These are phyloP conservation scores for Sporothrix mexicana DNA, from an alignment of 2,329 filamentous ascomycete species.

Conservation along the genomic window DNA sequence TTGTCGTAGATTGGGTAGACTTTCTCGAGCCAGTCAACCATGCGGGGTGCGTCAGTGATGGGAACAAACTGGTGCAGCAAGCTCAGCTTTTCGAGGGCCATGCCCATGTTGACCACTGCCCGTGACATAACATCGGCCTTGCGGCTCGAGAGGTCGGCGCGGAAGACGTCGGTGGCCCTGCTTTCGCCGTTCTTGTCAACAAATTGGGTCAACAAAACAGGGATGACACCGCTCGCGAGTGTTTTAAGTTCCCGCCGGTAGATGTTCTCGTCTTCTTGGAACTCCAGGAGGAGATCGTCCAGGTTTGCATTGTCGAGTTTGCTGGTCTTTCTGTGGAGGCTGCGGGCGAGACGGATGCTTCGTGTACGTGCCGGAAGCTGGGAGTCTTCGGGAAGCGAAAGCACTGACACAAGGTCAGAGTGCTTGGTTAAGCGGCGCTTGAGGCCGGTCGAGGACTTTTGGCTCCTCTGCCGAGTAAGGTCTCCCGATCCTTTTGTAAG, in stretches of 20 bases:
- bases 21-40: conserved; percentile 81
- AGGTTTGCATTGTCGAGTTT: conserved; percentile 71
- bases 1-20: conserved; percentile 80
- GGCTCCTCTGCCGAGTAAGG: conserved; percentile 54
- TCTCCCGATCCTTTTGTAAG: conserved; percentile 56
- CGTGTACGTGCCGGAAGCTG: conserved; percentile 64
- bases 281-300: conserved; percentile 77
- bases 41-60: conserved; percentile 69
- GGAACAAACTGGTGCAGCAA: conserved; percentile 81
- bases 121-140: conserved; percentile 72
- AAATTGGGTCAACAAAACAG: conserved; percentile 85
- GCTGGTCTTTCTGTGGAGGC: conserved; percentile 75
- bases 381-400: conserved; percentile 65
- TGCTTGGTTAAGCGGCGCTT: conserved; percentile 86
- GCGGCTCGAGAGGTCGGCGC: conserved; percentile 56
- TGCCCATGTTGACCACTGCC: conserved; percentile 92
- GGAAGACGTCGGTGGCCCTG: conserved; percentile 71
- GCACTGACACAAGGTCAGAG: conserved; percentile 89
- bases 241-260: conserved; percentile 93
- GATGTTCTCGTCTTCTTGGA: conserved; percentile 81
- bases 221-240: conserved; percentile 91
- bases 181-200: conserved; percentile 69
- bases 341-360: conserved; percentile 77
- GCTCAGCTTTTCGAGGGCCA: conserved; percentile 83
- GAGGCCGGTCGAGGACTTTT: conserved; percentile 55